These are phyloP conservation scores for Avicennia marina DNA, from an alignment of 257 asterid species.

Conservation along the genomic window DNA sequence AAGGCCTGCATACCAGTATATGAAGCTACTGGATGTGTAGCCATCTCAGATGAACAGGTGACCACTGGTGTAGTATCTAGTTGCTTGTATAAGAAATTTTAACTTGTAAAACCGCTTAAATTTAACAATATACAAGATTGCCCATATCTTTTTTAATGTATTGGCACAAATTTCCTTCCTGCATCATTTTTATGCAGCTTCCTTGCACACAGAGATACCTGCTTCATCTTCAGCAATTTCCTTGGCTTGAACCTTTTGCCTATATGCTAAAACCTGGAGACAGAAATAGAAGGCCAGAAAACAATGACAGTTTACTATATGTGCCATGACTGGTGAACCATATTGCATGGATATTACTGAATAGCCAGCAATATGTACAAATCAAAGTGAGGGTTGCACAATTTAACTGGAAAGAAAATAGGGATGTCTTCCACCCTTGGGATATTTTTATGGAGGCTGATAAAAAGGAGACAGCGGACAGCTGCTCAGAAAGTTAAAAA, in stretches of 20 bases:
- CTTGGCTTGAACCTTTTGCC: not conserved
- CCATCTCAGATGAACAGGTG: not conserved
- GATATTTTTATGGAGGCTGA: too few relatives aligned
- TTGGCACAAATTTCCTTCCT: not conserved
- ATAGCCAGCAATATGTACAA: too few relatives aligned
- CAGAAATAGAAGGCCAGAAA: not conserved
- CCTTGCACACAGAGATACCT: not conserved
- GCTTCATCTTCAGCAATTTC: not conserved
- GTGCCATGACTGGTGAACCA: too few relatives aligned
- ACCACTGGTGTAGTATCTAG: not conserved
- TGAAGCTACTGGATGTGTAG: not conserved
- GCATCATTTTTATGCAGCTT: not conserved
- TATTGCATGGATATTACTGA: too few relatives aligned
- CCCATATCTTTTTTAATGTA: not conserved
- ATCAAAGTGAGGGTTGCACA: too few relatives aligned
- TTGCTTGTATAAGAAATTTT: not conserved
- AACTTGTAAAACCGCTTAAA: not conserved
- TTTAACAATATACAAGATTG: not conserved
- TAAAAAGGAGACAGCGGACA: too few relatives aligned
- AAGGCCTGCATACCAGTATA: too few relatives aligned
- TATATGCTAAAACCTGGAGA: not conserved
- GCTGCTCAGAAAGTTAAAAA: too few relatives aligned
- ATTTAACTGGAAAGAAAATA: too few relatives aligned
- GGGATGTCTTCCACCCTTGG: too few relatives aligned
- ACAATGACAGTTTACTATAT: too few relatives aligned